Evolutionary conservation across 129 eudicot species (phyloP), one percentile per base, ranked within the genome.

Genomic region (Chrysanthemum makinoi): DNA sequence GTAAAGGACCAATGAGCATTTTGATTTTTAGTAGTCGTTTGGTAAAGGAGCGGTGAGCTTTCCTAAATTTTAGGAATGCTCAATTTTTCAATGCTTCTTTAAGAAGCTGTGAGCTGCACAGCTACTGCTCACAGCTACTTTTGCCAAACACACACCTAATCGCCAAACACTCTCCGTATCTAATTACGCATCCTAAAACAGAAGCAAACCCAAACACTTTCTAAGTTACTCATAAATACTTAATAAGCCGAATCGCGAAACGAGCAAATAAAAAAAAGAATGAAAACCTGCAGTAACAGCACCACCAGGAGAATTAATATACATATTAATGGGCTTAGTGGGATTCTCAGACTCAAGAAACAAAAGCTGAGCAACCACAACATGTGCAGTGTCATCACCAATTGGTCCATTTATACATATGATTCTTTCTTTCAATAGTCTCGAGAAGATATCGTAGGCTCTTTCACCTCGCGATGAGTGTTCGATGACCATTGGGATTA

Each of bases 261-360:
- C 3, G 2, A 70, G 33, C 7, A 39, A 30, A 16, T 19, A 22
- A 22, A 22, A 22, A 30, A 4, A 51, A 51, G 16, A 16, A 59
- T 47, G 5, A 2, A 16, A 6, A 91, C 98, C 98, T 48, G 95
- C 95, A 54, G 96, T 88, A 22, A 92, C 98, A 33, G 91, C 88
- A 72, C 98, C 98, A 12, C 98, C 98, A 4, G 98, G 96, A 77
- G 98, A 92, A 70, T 92, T 92, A 66, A 92, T 82, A 49, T 92
- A 92, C 89, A 92, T 81, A 70, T 86, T 79, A 74, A 89, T 89
- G 12, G 98, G 98, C 62, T 92, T 92, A 10, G 98, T 86, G 10
- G 98, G 98, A 81, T 92, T 92, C 24, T 92, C 98, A 11, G 98
- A 92, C 73, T 92, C 98, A 2, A 89, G 95, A 43, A 74, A 92